Evolutionary conservation across 169 alveolate species (phyloP), one percentile per base, ranked within the genome.

Genomic region (Eimeria sp.): DNA sequence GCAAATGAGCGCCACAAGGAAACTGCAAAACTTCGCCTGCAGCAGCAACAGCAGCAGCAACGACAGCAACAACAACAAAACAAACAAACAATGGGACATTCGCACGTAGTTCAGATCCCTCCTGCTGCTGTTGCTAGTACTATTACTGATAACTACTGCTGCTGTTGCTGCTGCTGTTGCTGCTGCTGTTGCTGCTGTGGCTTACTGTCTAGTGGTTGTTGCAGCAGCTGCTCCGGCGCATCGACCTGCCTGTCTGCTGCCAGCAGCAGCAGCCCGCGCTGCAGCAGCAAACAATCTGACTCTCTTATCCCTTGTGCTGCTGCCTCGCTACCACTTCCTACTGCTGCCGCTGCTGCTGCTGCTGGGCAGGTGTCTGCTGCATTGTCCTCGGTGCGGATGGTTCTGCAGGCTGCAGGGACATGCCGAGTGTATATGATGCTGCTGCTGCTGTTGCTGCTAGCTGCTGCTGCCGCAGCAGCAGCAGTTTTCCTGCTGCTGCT

Each of bases 21-120:
- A n/a, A n/a, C n/a, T n/a, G n/a, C 76, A 91, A 27, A 25, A 72
- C 89, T 91, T 91, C 95, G 54, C 73, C 95, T 91, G 95, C 75
- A 91, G n/a, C n/a, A n/a, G n/a, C n/a, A n/a, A n/a, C n/a, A n/a
- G n/a, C n/a, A n/a, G n/a, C n/a, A n/a, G n/a, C n/a, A n/a, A n/a
- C n/a, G n/a, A n/a, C n/a, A n/a, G n/a, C n/a, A n/a, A n/a, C n/a
- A n/a, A n/a, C n/a, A n/a, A n/a, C n/a, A n/a, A n/a, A n/a, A n/a
- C n/a, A n/a, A n/a, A n/a, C n/a, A n/a, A n/a, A n/a, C n/a, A n/a
- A n/a, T n/a, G n/a, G n/a, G n/a, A n/a, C n/a, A n/a, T n/a, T n/a
- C n/a, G n/a, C n/a, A n/a, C n/a, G n/a, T n/a, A n/a, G n/a, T n/a
- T n/a, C n/a, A n/a, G n/a, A n/a, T n/a, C n/a, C n/a, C n/a, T n/a